Evolutionary conservation across 345 rosid genomes (phyloP), one percentile per base, ranked within the genome.

Genomic region (Boechera retrofracta): DNA sequence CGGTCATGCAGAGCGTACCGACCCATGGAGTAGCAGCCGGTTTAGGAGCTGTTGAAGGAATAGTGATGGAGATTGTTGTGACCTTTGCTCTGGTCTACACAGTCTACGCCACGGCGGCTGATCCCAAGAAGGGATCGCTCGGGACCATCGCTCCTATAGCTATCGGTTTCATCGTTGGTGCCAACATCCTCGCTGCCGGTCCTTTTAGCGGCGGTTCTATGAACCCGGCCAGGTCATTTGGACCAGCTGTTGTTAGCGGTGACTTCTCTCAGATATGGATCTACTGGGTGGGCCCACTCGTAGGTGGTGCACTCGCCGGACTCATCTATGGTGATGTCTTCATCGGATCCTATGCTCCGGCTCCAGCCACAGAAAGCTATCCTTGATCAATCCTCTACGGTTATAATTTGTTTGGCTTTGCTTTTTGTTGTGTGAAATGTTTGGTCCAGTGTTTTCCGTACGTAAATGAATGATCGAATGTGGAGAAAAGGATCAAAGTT

Each of bases 131-230:
- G 76, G 97, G 94, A 5, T 79, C 89, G 0, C 72, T 91, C 0
- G 96, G 94, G 11, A 85, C 67, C 6, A 87, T 94, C 0, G 97
- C 98, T n/a, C 96, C 93, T 2, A 87, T 88, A 0, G 94, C 91
- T 10, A 91, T 91, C 12, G 98, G 98, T 56, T 89, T 94, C 88
- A 85, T 94, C 12, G 94, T 91, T 1, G 94, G 93, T 1, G 97
- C 97, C 6, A 91, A 89, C 85, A 91, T 94, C 21, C 81, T 94
- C 2, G 98, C 98, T 0, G 97, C 94, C 1, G 98, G 97, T 47
- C 96, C 97, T 6, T 94, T 94, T 73, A 87, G 91, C 8, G 98
- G 97, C 0, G 97, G 97, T 4, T 94, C 97, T 0, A 94, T 88
- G 97, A 94, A 94, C 85, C 97, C 97, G 5, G 94, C 97, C 26